phyloP scores from a whole-genome alignment of 2,329 filamentous ascomycete species.

The Penicillium decumbens region DNA sequence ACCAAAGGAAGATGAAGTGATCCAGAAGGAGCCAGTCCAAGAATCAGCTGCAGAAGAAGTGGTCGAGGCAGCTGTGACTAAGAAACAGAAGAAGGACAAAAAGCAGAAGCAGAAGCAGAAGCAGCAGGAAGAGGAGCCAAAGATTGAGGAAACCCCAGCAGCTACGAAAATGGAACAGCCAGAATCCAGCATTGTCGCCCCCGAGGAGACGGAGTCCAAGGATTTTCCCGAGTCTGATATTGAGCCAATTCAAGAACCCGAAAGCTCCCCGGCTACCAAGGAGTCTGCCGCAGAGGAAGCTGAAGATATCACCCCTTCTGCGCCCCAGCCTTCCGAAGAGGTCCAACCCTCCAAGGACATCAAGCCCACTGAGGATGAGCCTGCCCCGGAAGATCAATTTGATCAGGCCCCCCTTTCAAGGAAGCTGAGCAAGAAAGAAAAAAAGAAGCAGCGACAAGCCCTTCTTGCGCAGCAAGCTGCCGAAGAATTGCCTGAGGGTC shows the following conservation, averaged over 20 bases:
- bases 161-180: conserved; percentile 16
- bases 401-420: conserved; percentile 9
- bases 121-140: conserved; percentile 11
- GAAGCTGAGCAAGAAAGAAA: conserved; percentile 28
- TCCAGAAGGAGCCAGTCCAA: not conserved
- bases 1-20: conserved; percentile 3
- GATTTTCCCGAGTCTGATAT: conserved; percentile 1
- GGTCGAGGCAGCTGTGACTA: conserved; percentile 6
- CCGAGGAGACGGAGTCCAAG: conserved; percentile 5
- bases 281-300: conserved; percentile 1
- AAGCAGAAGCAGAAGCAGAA: conserved; percentile 12
- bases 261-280: not conserved
- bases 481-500: not conserved
- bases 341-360: not conserved
- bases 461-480: conserved; percentile 9
- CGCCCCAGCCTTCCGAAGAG: conserved; percentile 1
- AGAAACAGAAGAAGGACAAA: conserved; percentile 24
- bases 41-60: conserved; percentile 8
- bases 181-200: conserved; percentile 4
- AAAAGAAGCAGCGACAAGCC: conserved; percentile 24
- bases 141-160: conserved; percentile 3
- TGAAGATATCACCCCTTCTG: not conserved
- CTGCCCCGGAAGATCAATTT: conserved; percentile 2
- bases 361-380: conserved; percentile 3
- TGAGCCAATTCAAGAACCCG: conserved; percentile 7